A percentile compares a stretch with the other conserved stretches of the same genome.
These are phyloP conservation scores for Quercus tomentella DNA, from an alignment of 331 rosid genomes.

Conservation along the genomic window DNA sequence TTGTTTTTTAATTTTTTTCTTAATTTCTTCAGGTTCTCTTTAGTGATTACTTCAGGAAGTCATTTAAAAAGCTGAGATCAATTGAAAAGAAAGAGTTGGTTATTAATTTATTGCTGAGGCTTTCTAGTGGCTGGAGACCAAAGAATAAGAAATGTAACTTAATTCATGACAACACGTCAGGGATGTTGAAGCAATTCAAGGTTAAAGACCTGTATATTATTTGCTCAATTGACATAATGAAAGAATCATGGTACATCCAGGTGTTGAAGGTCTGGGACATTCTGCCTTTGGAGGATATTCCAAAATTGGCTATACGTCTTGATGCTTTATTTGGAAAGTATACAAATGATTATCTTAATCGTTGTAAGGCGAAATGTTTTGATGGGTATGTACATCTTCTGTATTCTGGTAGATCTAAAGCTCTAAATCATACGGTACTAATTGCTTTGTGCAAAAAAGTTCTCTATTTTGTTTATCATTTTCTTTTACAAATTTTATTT, in stretches of 20 bases:
- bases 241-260: conserved; percentile 32
- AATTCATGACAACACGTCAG: conserved; percentile 33
- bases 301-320: conserved; percentile 39
- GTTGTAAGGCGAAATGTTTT: conserved; percentile 37
- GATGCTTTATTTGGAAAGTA: conserved; percentile 41
- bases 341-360: conserved; percentile 36
- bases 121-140: conserved; percentile 76
- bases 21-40: conserved; percentile 43
- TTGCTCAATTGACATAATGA: conserved; percentile 43
- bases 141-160: conserved; percentile 12
- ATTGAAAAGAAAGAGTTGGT: conserved; percentile 31
- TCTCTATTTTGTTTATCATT: neutral
- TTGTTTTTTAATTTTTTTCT: neutral
- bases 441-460: too few species aligned
- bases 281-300: conserved; percentile 32
- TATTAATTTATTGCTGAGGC: conserved; percentile 38
- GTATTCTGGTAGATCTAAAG: neutral
- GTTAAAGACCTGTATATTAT: conserved; percentile 46
- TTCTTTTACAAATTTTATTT: neutral
- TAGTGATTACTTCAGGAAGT: conserved; percentile 54
- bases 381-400: conserved; percentile 40
- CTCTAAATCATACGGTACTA: neutral
- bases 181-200: conserved; percentile 46
- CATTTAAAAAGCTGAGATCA: conserved; percentile 47
- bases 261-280: conserved; percentile 66